Evolutionary conservation across 2,329 filamentous ascomycete species (phyloP).

Genomic region (Aspergillus ruber): DNA sequence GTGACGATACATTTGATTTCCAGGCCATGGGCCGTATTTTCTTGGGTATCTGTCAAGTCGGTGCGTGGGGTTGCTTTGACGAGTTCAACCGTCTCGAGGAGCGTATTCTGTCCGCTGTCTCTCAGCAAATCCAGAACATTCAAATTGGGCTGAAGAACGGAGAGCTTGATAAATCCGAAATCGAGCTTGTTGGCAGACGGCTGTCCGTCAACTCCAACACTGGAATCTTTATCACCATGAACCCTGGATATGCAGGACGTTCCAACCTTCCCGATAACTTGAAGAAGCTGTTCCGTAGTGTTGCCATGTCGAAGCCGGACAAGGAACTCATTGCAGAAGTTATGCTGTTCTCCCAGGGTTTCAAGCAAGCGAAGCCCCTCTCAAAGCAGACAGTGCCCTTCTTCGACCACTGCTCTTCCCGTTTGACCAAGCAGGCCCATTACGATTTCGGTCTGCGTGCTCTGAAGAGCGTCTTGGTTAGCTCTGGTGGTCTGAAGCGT

Average conservation of each 20-base stretch:
- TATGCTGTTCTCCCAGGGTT: conserved; percentile 99
- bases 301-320: conserved; percentile 99
- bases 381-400: conserved; percentile 97
- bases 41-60: conserved; percentile 96
- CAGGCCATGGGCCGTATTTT: conserved; percentile 99
- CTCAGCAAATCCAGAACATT: conserved; percentile 98
- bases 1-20: conserved; percentile 99
- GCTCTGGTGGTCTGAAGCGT: conserved; percentile 92
- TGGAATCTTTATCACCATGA: conserved; percentile 99
- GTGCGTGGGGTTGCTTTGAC: conserved; percentile 99
- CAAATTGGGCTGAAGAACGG: conserved; percentile 89
- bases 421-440: conserved; percentile 90
- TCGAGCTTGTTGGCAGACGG: conserved; percentile 88
- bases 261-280: conserved; percentile 97
- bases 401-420: conserved; percentile 80
- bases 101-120: conserved; percentile 93
- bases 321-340: conserved; percentile 99
- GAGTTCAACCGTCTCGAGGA: conserved; percentile 99
- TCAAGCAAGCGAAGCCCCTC: conserved; percentile 88
- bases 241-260: conserved; percentile 94
- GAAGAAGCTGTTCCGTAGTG: conserved; percentile 98
- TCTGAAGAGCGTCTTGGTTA: conserved; percentile 95
- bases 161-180: conserved; percentile 76
- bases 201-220: conserved; percentile 86
- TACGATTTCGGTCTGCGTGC: conserved; percentile 98